A percentile compares a stretch with the other conserved stretches of the same genome.
phyloP scores from a whole-genome alignment of 805 yeast genomes.

The Ogataea minuta region DNA sequence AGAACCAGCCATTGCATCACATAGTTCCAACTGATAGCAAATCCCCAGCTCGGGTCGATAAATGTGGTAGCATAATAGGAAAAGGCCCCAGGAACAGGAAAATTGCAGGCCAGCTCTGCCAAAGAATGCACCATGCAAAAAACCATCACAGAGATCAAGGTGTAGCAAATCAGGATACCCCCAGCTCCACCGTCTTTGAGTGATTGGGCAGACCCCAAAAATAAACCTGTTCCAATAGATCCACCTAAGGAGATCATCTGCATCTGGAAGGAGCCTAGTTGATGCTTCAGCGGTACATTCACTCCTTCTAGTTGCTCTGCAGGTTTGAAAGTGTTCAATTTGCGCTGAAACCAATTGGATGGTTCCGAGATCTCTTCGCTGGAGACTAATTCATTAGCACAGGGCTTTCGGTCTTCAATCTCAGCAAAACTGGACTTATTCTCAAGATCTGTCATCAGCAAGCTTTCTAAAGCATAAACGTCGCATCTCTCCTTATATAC shows the following conservation, averaged over 20 bases:
- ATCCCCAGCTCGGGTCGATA: conserved; percentile 60
- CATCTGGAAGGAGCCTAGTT: conserved; percentile 41
- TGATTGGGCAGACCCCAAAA: conserved; percentile 63
- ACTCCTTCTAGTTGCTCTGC: conserved; percentile 26
- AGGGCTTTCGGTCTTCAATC: not conserved
- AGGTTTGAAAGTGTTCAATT: conserved; percentile 28
- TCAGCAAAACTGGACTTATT: not conserved
- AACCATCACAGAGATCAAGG: conserved; percentile 53
- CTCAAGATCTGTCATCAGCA: conserved; percentile 4
- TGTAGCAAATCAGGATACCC: conserved; percentile 55
- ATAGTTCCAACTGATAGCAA: conserved; percentile 60
- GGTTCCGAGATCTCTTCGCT: not conserved
- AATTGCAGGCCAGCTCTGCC: conserved; percentile 59
- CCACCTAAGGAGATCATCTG: conserved; percentile 71
- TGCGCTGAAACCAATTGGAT: conserved; percentile 15
- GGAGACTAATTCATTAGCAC: not conserved
- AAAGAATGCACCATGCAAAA: conserved; percentile 59
- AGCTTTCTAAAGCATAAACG: too few species aligned
- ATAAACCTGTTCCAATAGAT: conserved; percentile 66
- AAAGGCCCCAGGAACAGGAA: conserved; percentile 65
- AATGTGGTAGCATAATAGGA: conserved; percentile 60
- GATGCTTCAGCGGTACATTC: conserved; percentile 19
- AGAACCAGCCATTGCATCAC: conserved; percentile 52
- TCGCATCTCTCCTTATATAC: conserved; percentile 1
- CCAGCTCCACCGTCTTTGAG: conserved; percentile 64